Conservation (phyloP, 805 yeast species). For the Lachancea dasiensis region DNA sequence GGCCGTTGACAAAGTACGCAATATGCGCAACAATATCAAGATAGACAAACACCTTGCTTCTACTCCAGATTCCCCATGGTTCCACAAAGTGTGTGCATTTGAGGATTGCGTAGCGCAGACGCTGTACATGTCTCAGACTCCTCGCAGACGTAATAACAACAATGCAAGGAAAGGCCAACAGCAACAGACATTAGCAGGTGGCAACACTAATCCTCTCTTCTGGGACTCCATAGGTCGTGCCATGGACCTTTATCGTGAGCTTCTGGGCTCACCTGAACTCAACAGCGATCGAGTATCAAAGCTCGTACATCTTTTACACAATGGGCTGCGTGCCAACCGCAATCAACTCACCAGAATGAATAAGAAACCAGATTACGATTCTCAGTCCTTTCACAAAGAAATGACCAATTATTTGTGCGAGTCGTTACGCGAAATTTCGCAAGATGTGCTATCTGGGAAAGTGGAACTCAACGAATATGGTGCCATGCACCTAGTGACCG, state of each 20-base stretch:
- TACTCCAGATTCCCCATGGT: constrained; percentile 41
- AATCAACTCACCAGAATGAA: constrained; percentile 48
- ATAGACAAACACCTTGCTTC: constrained; percentile 16
- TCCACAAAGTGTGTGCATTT: constrained; percentile 44
- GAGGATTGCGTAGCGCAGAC: constrained; percentile 43
- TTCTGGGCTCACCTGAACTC: constrained; percentile 43
- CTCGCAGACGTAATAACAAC: constrained; percentile 25
- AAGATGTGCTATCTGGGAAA: constrained; percentile 41
- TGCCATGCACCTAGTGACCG: constrained; percentile 51
- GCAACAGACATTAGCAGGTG: constrained; percentile 32
- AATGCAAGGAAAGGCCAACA: constrained; percentile 16
- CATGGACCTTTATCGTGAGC: constrained; percentile 44
- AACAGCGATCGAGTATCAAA: constrained; percentile 42
- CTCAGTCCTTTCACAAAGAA: constrained; percentile 49
- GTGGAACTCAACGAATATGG: constrained; percentile 46
- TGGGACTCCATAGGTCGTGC: constrained; percentile 49
- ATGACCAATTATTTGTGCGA: constrained; percentile 45
- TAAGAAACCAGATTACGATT: constrained; percentile 56
- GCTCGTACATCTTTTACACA: constrained; percentile 46
- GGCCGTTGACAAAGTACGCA: constrained; percentile 29
- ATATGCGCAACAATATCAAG: constrained; percentile 17
- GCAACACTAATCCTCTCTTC: constrained; percentile 40
- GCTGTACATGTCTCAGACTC: constrained; percentile 32
- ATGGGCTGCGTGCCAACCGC: constrained; percentile 51
- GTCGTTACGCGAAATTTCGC: constrained; percentile 47